Conservation (phyloP, 108 stramenopile genomes). For the Mayamaea pseudoterrestris region DNA sequence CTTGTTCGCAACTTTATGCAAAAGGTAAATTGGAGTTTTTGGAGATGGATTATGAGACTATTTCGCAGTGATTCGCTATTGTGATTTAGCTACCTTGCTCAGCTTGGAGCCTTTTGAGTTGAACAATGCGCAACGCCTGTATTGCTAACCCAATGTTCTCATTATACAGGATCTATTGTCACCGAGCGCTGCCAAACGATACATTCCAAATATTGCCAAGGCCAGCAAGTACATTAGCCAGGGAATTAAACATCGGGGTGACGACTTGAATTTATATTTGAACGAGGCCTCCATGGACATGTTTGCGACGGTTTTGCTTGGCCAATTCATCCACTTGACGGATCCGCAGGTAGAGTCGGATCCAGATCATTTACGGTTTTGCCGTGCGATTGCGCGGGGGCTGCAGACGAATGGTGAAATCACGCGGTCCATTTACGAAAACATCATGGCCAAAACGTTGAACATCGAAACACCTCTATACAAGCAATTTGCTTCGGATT, state of each 20-base stretch:
- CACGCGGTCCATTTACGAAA: neutral
- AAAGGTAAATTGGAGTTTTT: no score
- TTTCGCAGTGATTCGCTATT: no score
- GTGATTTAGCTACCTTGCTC: no score
- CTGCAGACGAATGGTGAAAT: constrained; percentile 4
- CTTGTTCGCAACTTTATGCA: no score
- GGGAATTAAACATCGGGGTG: constrained; percentile 9
- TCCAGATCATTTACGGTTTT: constrained; percentile 12
- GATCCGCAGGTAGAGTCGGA: constrained; percentile 10
- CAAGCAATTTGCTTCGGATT: neutral
- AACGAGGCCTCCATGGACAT: constrained; percentile 18
- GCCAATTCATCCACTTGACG: constrained; percentile 11
- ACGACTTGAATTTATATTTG: constrained; percentile 16
- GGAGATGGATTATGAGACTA: no score
- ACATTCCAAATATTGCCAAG: constrained; percentile 15
- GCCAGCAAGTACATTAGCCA: constrained; percentile 13
- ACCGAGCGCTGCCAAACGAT: constrained; percentile 13
- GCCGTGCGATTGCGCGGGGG: constrained; percentile 2
- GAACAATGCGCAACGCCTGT: no score
- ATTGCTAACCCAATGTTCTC: no score
- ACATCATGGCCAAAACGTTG: constrained; percentile 9
- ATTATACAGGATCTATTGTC: constrained; percentile 15
- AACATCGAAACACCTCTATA: constrained; percentile 8
- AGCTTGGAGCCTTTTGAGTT: no score
- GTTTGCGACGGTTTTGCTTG: constrained; percentile 22